Conservation (phyloP, 2,329 filamentous ascomycete genomes). For the Diaporthe destruens region DNA sequence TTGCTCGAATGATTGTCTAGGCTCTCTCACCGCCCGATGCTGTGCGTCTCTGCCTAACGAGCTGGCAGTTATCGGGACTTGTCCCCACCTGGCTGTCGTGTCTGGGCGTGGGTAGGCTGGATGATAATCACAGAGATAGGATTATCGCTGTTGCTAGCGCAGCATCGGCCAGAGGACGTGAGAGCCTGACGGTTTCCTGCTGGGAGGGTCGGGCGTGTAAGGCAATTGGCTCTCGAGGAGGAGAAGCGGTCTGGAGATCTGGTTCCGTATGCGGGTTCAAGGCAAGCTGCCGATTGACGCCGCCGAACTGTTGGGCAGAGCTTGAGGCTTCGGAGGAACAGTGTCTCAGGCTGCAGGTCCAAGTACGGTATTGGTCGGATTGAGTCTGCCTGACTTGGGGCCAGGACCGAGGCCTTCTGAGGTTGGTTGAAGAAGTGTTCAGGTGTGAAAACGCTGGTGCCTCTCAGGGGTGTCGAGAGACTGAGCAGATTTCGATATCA, state of each 20-base stretch:
- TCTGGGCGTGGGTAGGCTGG: slow-evolving; percentile 10
- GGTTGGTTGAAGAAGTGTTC: neutral
- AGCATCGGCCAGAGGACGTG: neutral
- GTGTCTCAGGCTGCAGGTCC: neutral
- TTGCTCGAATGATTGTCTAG: slow-evolving; percentile 18
- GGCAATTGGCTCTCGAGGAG: neutral
- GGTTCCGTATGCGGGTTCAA: slow-evolving; percentile 36
- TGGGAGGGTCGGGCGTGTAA: neutral
- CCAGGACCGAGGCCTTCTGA: neutral
- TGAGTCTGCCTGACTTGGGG: neutral
- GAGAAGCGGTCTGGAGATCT: slow-evolving; percentile 27
- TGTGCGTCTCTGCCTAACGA: slow-evolving; percentile 20
- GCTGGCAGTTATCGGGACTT: neutral
- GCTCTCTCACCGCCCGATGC: slow-evolving; percentile 31
- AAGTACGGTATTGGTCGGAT: no score
- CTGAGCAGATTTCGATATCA: neutral
- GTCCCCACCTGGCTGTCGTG: neutral
- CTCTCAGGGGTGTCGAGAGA: neutral
- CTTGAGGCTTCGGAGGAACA: neutral
- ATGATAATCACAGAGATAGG: neutral
- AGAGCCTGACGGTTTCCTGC: neutral
- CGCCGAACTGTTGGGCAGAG: slow-evolving; percentile 1
- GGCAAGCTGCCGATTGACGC: slow-evolving; percentile 23
- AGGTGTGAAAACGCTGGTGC: neutral
- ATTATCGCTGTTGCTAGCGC: slow-evolving; percentile 11